Conservation (phyloP, 768 basidiomycete species). For the Chalciporus chontae region DNA sequence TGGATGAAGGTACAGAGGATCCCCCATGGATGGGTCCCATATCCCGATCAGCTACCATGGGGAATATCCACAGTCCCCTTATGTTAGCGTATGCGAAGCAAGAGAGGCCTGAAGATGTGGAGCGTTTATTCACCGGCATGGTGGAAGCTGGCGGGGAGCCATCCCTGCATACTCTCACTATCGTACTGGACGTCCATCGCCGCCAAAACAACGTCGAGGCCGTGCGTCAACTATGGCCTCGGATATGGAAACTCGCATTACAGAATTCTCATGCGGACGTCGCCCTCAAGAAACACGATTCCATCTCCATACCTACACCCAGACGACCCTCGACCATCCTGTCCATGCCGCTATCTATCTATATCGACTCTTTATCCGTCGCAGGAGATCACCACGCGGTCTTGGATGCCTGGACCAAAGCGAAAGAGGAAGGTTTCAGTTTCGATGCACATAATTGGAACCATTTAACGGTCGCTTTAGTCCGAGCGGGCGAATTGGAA, state of each 20-base stretch:
- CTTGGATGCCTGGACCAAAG: slow-evolving; percentile 60
- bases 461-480: slow-evolving; percentile 67
- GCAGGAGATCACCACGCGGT: slow-evolving; percentile 61
- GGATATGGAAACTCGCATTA: slow-evolving; percentile 58
- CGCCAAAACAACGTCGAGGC: slow-evolving; percentile 50
- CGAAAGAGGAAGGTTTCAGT: slow-evolving; percentile 60
- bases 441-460: slow-evolving; percentile 95
- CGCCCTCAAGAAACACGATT: slow-evolving; percentile 29
- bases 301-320: slow-evolving; percentile 3
- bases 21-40: slow-evolving; percentile 38
- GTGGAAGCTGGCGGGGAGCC: slow-evolving; percentile 53
- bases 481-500: slow-evolving; percentile 78
- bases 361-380: slow-evolving; percentile 69
- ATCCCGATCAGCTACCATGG: slow-evolving; percentile 43
- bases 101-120: slow-evolving; percentile 48
- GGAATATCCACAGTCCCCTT: slow-evolving; percentile 60
- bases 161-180: slow-evolving; percentile 55
- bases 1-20: slow-evolving; percentile 33
- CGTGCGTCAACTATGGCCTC: slow-evolving; percentile 63
- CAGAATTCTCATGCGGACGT: slow-evolving; percentile 35
- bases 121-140: slow-evolving; percentile 52
- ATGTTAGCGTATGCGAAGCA: slow-evolving; percentile 47
- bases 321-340: slow-evolving; percentile 52
- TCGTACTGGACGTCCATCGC: slow-evolving; percentile 72
- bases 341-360: slow-evolving; percentile 75